phyloP scores from a whole-genome alignment of 2,329 filamentous ascomycete genomes.

The Pleurostoma richardsiae region DNA sequence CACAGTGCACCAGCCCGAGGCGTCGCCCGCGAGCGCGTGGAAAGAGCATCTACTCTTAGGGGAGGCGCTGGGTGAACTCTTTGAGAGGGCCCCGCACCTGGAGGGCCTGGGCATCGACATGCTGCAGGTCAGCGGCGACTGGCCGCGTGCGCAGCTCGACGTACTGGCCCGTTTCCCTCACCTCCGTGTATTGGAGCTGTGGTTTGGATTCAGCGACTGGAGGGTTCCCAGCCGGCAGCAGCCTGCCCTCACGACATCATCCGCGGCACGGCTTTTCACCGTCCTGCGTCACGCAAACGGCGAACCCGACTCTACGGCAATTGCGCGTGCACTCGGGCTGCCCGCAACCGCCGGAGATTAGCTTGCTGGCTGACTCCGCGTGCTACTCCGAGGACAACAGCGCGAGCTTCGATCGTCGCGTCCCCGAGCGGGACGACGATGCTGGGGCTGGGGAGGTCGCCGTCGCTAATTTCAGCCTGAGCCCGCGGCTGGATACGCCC shows the following conservation, averaged over 20 bases:
- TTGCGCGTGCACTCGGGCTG: background rate
- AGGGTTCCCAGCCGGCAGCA: background rate
- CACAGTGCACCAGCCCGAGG: background rate
- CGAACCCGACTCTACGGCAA: background rate
- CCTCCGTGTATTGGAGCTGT: background rate
- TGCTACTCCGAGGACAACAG: background rate
- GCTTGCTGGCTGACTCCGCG: background rate
- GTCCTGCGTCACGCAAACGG: background rate
- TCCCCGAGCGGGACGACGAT: background rate
- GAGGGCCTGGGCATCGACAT: background rate
- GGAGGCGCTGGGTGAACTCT: background rate
- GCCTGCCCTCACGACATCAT: background rate
- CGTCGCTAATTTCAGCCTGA: background rate
- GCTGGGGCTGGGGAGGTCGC: background rate
- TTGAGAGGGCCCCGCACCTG: background rate
- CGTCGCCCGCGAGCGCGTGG: background rate
- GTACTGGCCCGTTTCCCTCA: background rate
- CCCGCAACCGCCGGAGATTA: background rate
- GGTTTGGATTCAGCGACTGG: background rate
- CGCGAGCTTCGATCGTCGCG: background rate
- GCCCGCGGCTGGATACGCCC: background rate
- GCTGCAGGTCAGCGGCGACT: background rate
- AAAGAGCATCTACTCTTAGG: background rate
- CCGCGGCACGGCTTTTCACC: background rate
- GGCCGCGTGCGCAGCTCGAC: background rate